Conservation (phyloP, 257 asterid species). For the Solanum rostratum region DNA sequence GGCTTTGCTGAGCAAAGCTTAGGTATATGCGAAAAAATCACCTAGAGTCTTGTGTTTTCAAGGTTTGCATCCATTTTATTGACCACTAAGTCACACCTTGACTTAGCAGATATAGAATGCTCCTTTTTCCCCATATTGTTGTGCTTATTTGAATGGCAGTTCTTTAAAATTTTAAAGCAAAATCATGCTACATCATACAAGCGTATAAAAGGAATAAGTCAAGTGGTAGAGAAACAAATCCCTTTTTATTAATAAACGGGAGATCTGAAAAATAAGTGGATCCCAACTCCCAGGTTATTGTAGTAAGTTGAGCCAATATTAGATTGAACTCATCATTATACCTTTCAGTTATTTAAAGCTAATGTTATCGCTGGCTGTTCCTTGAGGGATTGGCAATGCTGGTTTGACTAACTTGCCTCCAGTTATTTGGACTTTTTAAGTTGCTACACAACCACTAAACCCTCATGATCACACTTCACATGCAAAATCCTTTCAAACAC, state of each 20-base stretch:
- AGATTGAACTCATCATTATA: no score
- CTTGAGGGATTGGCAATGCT: no score
- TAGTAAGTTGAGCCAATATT: no score
- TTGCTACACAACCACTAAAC: no score
- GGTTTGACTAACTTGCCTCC: no score
- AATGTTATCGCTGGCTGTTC: no score
- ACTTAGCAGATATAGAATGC: not conserved
- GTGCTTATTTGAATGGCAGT: not conserved
- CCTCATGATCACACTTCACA: no score
- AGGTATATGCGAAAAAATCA: not conserved
- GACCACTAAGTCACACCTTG: not conserved
- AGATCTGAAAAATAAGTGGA: not conserved
- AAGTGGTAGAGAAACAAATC: not conserved
- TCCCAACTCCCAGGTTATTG: not conserved
- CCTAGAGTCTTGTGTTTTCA: not conserved
- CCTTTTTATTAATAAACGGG: not conserved
- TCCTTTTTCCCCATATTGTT: not conserved
- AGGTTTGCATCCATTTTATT: not conserved
- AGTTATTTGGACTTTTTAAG: no score
- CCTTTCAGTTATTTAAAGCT: no score
- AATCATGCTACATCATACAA: not conserved
- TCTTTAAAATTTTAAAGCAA: not conserved
- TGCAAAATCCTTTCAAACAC: no score
- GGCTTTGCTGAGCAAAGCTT: not conserved
- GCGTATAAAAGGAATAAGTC: not conserved